Evolutionary conservation across 345 rosid genomes (phyloP).

Genomic region (Rhizophora apiculata): DNA sequence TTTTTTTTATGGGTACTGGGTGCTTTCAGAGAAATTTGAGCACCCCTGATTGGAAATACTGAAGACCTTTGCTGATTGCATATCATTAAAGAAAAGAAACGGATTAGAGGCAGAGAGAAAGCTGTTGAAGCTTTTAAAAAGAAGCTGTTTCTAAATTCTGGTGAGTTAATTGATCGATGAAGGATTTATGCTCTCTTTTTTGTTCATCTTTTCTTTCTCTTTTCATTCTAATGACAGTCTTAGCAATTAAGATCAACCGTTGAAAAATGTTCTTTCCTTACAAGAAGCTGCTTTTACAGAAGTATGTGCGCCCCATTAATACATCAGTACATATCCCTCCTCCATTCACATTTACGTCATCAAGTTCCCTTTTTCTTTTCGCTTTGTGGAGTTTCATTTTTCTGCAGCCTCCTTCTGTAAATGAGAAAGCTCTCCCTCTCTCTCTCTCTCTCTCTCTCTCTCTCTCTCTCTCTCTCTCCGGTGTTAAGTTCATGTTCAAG

Average conservation of each 20-base stretch:
- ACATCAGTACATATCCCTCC: constrained; percentile 1
- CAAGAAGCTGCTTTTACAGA: constrained; percentile 19
- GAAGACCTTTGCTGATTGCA: not conserved
- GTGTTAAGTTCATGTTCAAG: too few relatives aligned
- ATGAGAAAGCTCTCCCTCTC: not conserved
- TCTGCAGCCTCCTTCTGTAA: not conserved
- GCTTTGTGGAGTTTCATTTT: not conserved
- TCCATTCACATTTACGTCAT: constrained; percentile 1
- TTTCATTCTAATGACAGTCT: not conserved
- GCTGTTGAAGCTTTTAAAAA: not conserved
- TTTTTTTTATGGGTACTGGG: not conserved
- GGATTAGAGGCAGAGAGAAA: not conserved
- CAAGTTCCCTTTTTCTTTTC: not conserved
- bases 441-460: not conserved
- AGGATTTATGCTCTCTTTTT: not conserved
- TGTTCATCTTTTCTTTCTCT: not conserved
- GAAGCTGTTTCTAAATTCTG: not conserved
- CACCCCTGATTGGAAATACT: not conserved
- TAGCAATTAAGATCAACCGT: not conserved
- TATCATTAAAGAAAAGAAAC: too few relatives aligned
- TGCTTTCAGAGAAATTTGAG: not conserved
- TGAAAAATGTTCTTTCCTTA: constrained; percentile 34
- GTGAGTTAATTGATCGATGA: constrained; percentile 8
- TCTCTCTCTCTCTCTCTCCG: not conserved
- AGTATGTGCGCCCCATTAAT: not conserved